A percentile compares a stretch with the other conserved stretches of the same genome.
Evolutionary conservation across 2,329 filamentous ascomycete species (phyloP).

Genomic region (Cryoendolithus antarcticus): DNA sequence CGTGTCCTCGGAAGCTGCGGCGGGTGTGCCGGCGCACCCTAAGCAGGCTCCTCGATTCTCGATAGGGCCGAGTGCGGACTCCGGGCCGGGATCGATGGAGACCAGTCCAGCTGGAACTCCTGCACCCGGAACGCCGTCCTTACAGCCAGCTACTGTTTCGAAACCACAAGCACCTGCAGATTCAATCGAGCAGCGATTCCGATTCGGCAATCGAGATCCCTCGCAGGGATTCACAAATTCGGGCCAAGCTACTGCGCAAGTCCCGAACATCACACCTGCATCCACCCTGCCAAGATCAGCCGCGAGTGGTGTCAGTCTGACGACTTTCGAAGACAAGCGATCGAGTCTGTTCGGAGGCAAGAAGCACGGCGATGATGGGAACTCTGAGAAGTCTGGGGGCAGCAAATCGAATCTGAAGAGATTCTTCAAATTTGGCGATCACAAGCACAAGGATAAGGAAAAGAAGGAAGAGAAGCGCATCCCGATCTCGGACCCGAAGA

Average conservation of each 20-base stretch:
- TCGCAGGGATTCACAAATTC: constrained; percentile 35
- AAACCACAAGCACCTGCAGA: constrained; percentile 1
- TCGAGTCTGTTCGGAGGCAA: constrained; percentile 41
- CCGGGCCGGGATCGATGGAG: constrained; percentile 41
- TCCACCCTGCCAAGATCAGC: constrained; percentile 33
- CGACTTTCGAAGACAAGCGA: constrained; percentile 32
- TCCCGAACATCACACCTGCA: constrained; percentile 6
- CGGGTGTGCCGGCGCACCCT: constrained; percentile 30
- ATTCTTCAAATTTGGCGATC: constrained; percentile 77
- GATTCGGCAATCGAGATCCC: constrained; percentile 67
- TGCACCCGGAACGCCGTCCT: constrained; percentile 42
- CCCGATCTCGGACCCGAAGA: constrained; percentile 8
- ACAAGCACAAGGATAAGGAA: constrained; percentile 50
- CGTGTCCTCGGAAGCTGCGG: constrained; percentile 15
- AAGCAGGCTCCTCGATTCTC: constrained; percentile 42
- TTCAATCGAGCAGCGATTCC: constrained; percentile 44
- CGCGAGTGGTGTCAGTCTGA: constrained; percentile 26
- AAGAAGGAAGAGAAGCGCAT: constrained; percentile 24
- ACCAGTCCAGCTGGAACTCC: constrained; percentile 44
- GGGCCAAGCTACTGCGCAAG: constrained; percentile 28
- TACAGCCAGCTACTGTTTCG: constrained; percentile 1
- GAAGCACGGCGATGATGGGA: constrained; percentile 39
- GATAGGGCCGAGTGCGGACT: constrained; percentile 44
- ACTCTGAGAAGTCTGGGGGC: constrained; percentile 20
- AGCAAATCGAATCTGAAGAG: constrained; percentile 93